Base-by-base conservation (phyloP, 108 stramenopile species). In the Cyclotella choctawhatcheeana region DNA sequence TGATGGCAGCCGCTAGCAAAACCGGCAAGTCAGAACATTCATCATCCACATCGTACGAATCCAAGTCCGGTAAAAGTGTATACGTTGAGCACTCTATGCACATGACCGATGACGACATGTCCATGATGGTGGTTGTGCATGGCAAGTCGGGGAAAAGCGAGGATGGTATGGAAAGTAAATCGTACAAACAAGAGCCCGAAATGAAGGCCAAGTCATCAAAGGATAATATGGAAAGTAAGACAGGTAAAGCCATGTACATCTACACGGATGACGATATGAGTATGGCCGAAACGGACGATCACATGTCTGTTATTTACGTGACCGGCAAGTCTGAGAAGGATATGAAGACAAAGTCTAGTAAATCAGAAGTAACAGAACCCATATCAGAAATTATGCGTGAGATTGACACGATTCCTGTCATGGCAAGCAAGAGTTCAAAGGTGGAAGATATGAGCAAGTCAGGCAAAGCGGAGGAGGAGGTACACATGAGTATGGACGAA, bases 221-320 rank as follows among this genome's bases (percentile, higher is more conserved):
- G 47, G 12, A 10, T 6, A 6, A 40, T 12, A 40, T 40, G 37
- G 6, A 40, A 10, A 40, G 37, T 12, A 40, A 40, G 37, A 40
- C 37, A 40, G 37, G 37, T 40, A 40, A 40, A 40, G 37, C 37
- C 12, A 40, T 10, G 12, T 40, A 40, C 12, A 12, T 40, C 8
- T 6, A 40, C 12, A 12, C 6, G 12, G 47, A 48, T n/a, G 47
- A 48, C 18, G 47, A 8, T n/a, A 48, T 48, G 47, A 48, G 47
- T n/a, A 48, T 48, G 47, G 8, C 47, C 18, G 47, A 17, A n/a
- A n/a, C 17, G 12, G 47, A 48, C n/a, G 47, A 48, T n/a, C 4
- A 48, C 16, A n/a, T 48, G 47, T 48, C 47, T 17, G 47, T 48
- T 48, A n/a, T 48, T 48, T 48, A 48, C n/a, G 17, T 48, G 4